These are phyloP conservation scores for Blastomyces gilchristii DNA, from an alignment of 2,329 filamentous ascomycete genomes.

Conservation along the genomic window DNA sequence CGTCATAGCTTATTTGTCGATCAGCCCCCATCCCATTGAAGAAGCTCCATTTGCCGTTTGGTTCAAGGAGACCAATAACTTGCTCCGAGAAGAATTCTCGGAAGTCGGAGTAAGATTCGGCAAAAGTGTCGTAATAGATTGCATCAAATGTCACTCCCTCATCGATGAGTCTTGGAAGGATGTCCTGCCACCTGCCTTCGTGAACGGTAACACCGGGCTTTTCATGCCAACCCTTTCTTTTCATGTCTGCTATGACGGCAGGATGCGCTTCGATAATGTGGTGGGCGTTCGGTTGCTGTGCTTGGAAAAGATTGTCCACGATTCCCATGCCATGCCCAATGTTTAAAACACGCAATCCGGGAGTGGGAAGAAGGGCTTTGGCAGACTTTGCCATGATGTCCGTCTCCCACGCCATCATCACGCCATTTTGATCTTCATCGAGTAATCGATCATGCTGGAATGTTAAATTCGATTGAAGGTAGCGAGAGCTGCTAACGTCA, in stretches of 20 bases:
- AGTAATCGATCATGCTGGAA: constrained; percentile 59
- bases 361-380: constrained; percentile 50
- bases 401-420: constrained; percentile 92
- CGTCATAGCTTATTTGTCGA: constrained; percentile 85
- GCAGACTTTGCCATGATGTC: constrained; percentile 75
- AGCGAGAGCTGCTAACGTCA: constrained; percentile 53
- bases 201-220: constrained; percentile 51
- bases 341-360: constrained; percentile 64
- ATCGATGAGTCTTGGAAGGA: constrained; percentile 58
- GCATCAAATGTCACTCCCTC: constrained; percentile 66
- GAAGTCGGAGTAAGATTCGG: constrained; percentile 80
- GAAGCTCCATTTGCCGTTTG: constrained; percentile 49
- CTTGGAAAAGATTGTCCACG: constrained; percentile 65
- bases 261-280: constrained; percentile 84
- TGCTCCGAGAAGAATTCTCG: constrained; percentile 80
- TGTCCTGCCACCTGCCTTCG: constrained; percentile 69
- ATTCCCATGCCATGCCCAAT: constrained; percentile 90
- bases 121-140: constrained; percentile 97
- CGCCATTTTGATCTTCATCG: constrained; percentile 65
- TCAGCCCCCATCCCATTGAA: constrained; percentile 80
- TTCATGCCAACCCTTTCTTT: constrained; percentile 58
- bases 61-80: constrained; percentile 62
- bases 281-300: constrained; percentile 56
- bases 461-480: constrained; percentile 56
- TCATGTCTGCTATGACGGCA: constrained; percentile 59